Base-by-base conservation (phyloP, 2,329 filamentous ascomycete species). In the Sphaceloma murrayae region DNA sequence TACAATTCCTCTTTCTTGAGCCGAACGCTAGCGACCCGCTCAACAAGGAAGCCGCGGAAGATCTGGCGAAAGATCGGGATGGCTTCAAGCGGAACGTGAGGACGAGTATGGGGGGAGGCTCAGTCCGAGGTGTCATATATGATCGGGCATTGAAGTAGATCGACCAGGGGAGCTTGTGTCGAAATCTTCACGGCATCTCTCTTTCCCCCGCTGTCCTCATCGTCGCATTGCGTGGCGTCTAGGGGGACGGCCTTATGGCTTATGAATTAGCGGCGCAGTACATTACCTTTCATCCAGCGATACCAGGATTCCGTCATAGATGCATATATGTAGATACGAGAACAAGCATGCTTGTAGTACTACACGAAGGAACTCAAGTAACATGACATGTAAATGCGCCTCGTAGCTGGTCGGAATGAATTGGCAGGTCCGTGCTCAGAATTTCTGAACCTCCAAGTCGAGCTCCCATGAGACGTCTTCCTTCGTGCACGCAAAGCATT, bases 21-120 rank as follows among this genome's bases (percentile, higher is more conserved):
- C 91, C 91, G 13, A 98, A 98, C 60, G 87, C 91, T 7, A 88
- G 84, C 38, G 91, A 98, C 60, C 91, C 91, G n/a, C 69, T 98
- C 49, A 98, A 98, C 67, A 95, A 98, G 70, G 89, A 96, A 58
- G 91, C 91, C 0, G 91, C 91, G 3, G 87, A 95, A 49, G 91
- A 96, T 59, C 70, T 98, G 54, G 79, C 89, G 56, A 72, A 73
- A 36, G 94, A 91, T 63, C 71, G 87, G 27, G 91, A 96, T 44
- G 77, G 73, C 21, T 98, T 98, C 67, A 91, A 88, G 72, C 74
- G 86, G 49, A 95, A 96, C 58, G 91, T 96, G 29, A 76, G 84
- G 56, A 74, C 73, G 16, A 75, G 86, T 5, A 94, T 98, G 85
- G 72, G 69, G 3, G 91, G 91, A 43, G 86, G 87, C 5, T 67